Conservation (phyloP, 176 grass and related monocot genomes). For the Echinochloa phyllopogon region DNA sequence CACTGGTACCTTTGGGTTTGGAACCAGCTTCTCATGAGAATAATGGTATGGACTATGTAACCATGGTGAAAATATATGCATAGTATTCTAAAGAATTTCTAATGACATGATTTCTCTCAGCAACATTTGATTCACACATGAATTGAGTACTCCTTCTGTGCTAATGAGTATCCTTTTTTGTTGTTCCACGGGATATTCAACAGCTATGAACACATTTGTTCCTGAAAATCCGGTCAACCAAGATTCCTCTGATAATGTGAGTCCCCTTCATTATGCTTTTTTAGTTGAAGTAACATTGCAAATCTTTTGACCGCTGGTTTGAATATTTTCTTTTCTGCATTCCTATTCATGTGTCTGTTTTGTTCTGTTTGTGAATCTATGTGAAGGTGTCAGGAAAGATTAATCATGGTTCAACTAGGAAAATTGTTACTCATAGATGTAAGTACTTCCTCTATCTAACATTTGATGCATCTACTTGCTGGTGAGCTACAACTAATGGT, state of each 20-base stretch:
- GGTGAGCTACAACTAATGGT: constrained; percentile 14
- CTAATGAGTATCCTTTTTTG: too few species aligned
- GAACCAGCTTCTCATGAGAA: too few species aligned
- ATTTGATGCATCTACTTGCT: background rate
- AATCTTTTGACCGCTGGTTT: background rate
- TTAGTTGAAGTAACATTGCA: constrained; percentile 10
- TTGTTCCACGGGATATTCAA: too few species aligned
- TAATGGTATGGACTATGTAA: too few species aligned
- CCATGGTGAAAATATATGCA: too few species aligned
- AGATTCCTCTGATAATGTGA: constrained; percentile 34
- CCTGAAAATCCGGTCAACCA: background rate
- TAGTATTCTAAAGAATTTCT: too few species aligned
- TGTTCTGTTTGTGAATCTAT: constrained; percentile 40
- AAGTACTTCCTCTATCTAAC: constrained; percentile 16
- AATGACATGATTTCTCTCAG: too few species aligned
- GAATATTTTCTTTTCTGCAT: constrained; percentile 8
- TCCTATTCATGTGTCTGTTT: constrained; percentile 27
- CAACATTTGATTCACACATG: too few species aligned
- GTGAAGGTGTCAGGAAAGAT: constrained; percentile 32
- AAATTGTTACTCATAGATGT: constrained; percentile 46
- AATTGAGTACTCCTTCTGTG: too few species aligned
- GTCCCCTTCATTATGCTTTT: constrained; percentile 10
- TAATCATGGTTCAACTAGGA: constrained; percentile 14
- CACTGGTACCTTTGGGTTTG: too few species aligned
- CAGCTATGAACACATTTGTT: too few species aligned